Evolutionary conservation across 164 flowering plant genomes (phyloP).

Genomic region (Hamamelis virginiana): DNA sequence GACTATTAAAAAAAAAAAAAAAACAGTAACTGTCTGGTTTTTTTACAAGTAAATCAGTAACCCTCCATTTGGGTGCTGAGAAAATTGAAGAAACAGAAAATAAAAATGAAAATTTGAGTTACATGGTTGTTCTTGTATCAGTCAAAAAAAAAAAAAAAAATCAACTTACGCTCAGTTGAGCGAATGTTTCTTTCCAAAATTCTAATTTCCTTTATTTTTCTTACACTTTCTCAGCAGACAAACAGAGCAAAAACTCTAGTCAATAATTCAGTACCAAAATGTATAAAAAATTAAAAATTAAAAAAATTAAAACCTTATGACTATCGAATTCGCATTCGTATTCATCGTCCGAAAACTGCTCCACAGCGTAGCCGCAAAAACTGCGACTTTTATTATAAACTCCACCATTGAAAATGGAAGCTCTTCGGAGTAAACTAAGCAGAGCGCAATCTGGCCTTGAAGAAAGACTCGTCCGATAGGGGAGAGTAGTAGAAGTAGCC

Average conservation of each 20-base stretch:
- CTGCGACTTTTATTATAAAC: constrained; percentile 13
- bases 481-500: not conserved
- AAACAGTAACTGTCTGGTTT: too few species aligned
- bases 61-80: too few species aligned
- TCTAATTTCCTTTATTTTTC: too few species aligned
- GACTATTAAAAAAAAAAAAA: not conserved
- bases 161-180: too few species aligned
- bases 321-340: constrained; percentile 81
- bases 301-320: constrained; percentile 37
- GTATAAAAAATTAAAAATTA: not conserved
- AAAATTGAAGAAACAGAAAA: too few species aligned
- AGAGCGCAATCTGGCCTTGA: not conserved
- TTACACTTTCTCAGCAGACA: not conserved
- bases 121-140: too few species aligned
- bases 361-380: constrained; percentile 57
- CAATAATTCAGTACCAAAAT: not conserved
- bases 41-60: too few species aligned
- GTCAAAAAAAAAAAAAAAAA: too few species aligned
- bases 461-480: not conserved
- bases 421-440: constrained; percentile 9
- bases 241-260: not conserved
- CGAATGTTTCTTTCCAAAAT: too few species aligned
- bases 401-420: constrained; percentile 11
- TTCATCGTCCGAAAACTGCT: constrained; percentile 96
- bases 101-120: too few species aligned